phyloP scores from a whole-genome alignment of 2,329 filamentous ascomycete species.

The Neonectria sp. region DNA sequence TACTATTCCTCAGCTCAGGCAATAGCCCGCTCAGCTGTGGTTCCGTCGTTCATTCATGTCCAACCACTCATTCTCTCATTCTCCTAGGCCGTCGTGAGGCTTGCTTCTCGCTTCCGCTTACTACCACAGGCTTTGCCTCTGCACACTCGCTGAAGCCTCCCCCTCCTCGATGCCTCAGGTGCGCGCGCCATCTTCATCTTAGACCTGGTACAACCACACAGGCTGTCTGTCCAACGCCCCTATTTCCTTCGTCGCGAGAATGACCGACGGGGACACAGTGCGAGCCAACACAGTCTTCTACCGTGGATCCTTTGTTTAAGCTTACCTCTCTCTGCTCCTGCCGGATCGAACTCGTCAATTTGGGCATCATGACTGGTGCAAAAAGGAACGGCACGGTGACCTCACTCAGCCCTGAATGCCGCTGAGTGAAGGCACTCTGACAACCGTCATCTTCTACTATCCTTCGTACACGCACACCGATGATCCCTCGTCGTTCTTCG shows the following conservation, averaged over 20 bases:
- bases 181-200: constrained; percentile 13
- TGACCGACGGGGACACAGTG: not conserved
- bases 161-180: constrained; percentile 23
- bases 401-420: not conserved
- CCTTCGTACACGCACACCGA: not conserved
- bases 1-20: not conserved
- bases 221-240: not conserved
- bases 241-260: not conserved
- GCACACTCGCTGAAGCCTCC: not conserved
- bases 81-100: too few species aligned
- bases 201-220: constrained; percentile 40
- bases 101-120: not conserved
- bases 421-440: constrained; percentile 3
- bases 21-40: not conserved
- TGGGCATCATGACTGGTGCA: not conserved
- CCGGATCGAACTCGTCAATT: not conserved
- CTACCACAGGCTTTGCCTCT: not conserved
- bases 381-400: not conserved
- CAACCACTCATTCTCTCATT: not conserved
- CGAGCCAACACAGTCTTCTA: not conserved
- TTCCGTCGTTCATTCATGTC: not conserved
- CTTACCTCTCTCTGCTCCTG: constrained; percentile 3
- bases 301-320: not conserved
- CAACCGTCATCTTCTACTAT: not conserved
- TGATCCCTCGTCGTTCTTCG: too few species aligned